Evolutionary conservation across 495 filamentous ascomycete species (phyloP), one percentile per base, ranked within the genome.

Genomic region (Hypoxylon fragiforme): DNA sequence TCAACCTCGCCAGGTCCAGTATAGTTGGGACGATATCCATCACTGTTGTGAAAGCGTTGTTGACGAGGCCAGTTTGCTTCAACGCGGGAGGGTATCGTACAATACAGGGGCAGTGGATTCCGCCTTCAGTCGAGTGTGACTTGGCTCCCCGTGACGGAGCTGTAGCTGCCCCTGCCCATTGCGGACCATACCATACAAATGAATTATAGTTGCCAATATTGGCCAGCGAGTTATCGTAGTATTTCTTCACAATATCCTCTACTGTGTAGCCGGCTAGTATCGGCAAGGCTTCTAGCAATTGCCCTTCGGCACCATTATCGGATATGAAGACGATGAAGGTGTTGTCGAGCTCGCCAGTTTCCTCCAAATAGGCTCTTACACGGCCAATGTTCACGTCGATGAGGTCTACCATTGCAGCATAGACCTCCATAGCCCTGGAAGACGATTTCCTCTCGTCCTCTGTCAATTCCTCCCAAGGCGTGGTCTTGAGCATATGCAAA

Each of bases 181-280:
- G 78, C 11, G 81, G 81, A 3, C 83, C 82, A 51, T 86, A 85
- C 82, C 83, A 85, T 59, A 85, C 79, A 65, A 85, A 86, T 0
- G 75, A 80, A 67, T 85, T 78, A 35, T 71, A 73, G 54, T 78
- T 77, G 12, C 82, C 83, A 19, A 86, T 74, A 48, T 86, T 87
- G 7, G 82, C 81, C 19, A 83, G 65, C 28, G 70, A 75, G 68
- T 85, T 86, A 64, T 84, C 71, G 57, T 83, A 85, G 67, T 83
- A 84, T 59, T 84, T 81, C 50, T 81, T 67, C 4, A 86, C 68
- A 38, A 81, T 76, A 13, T 74, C 73, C 57, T 80, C 71, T 22
- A 79, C 74, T 4, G 68, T 70, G 11, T 72, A 67, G 18, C 71
- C 63, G 51, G 74, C 69, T 56, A 76, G 76, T 30, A 62, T 45